Evolutionary conservation across 805 yeast genomes (phyloP).

Genomic region (Myxozyma geophila): DNA sequence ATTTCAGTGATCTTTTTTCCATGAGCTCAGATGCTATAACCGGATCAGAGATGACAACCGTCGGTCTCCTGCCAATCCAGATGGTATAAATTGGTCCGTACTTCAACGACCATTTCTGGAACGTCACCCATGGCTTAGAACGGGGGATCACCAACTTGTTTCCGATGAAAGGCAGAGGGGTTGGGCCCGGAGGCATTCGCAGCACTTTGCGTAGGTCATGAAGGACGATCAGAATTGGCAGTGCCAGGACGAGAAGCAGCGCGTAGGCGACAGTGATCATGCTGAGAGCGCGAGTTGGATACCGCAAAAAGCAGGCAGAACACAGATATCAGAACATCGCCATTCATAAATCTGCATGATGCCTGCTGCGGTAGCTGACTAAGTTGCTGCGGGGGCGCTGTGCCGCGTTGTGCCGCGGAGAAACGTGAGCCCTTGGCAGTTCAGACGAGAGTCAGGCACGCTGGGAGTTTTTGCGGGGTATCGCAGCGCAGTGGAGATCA

Average conservation of each 20-base stretch:
- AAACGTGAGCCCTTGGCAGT: not conserved
- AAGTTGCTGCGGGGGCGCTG: not conserved
- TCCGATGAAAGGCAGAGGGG: constrained; percentile 13
- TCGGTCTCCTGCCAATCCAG: constrained; percentile 14
- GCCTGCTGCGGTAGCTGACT: too few relatives aligned
- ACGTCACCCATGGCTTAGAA: constrained; percentile 9
- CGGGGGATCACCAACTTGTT: constrained; percentile 7
- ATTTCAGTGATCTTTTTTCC: constrained; percentile 11
- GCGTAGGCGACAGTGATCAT: not conserved
- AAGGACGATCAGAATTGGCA: not conserved
- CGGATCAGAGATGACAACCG: constrained; percentile 15
- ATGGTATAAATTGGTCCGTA: constrained; percentile 12
- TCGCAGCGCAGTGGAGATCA: not conserved
- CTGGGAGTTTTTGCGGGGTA: not conserved
- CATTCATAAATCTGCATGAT: too few relatives aligned
- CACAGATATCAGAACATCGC: too few relatives aligned
- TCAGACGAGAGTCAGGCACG: too few relatives aligned
- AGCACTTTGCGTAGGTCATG: constrained; percentile 3
- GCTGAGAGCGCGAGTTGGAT: too few relatives aligned
- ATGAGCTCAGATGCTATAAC: constrained; percentile 12
- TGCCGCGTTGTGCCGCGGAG: not conserved
- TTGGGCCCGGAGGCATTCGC: constrained; percentile 16
- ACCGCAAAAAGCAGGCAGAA: too few relatives aligned
- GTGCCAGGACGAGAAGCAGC: not conserved
- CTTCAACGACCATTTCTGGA: constrained; percentile 3